These are phyloP conservation scores for Kwoniella pini DNA, from an alignment of 768 basidiomycete species.

Conservation along the genomic window DNA sequence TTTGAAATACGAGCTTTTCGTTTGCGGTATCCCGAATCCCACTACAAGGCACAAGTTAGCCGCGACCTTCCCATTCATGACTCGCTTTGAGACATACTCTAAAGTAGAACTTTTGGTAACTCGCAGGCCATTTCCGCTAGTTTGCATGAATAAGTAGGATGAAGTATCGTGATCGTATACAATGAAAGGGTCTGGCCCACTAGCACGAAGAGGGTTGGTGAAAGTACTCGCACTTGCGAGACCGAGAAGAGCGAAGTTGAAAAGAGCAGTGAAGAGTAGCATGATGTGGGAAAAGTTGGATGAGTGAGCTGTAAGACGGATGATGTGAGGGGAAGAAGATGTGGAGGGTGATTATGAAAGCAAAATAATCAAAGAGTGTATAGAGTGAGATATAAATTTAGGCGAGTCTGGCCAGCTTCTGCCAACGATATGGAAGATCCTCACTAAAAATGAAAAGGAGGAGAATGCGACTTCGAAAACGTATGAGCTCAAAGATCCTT, in stretches of 20 bases:
- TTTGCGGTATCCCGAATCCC: slow-evolving; percentile 5
- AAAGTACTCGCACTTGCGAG: slow-evolving; percentile 8
- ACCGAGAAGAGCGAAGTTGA: not conserved
- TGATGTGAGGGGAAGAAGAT: slow-evolving; percentile 55
- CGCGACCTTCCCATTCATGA: not conserved
- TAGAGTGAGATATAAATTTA: not conserved
- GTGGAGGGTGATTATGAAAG: slow-evolving; percentile 53
- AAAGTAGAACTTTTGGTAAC: slow-evolving; percentile 13
- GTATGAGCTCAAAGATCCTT: no score
- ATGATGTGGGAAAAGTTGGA: not conserved
- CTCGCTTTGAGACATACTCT: slow-evolving; percentile 1
- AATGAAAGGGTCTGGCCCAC: slow-evolving; percentile 19
- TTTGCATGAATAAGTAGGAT: slow-evolving; percentile 15
- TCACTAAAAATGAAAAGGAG: no score
- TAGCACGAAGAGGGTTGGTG: slow-evolving; percentile 16
- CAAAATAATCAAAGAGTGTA: not conserved
- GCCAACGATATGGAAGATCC: no score
- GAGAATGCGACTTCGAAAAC: no score
- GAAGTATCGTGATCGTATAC: slow-evolving; percentile 23
- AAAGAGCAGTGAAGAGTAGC: not conserved
- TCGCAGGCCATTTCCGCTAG: slow-evolving; percentile 3
- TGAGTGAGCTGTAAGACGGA: not conserved
- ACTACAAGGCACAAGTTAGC: not conserved
- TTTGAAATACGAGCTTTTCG: slow-evolving; percentile 8
- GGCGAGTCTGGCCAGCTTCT: no score